A percentile compares a stretch with the other conserved stretches of the same genome.
Evolutionary conservation across 345 rosid species (phyloP).

Genomic region (Pistacia vera): DNA sequence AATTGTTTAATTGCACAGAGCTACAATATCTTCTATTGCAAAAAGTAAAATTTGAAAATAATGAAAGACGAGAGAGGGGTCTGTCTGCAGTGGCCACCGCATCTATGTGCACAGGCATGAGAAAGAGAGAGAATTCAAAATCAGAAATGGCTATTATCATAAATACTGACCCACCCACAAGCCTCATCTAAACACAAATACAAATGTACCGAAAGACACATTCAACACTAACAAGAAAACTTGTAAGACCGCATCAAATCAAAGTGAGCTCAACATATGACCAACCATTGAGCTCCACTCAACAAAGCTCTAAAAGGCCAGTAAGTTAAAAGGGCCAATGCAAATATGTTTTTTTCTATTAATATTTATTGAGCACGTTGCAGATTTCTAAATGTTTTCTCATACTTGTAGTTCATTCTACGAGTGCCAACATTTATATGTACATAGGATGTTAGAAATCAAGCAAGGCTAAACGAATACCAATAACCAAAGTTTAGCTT

Average conservation of each 20-base stretch:
- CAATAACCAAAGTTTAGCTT: neutral
- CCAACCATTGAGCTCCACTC: neutral
- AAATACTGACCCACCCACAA: neutral
- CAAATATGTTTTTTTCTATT: neutral
- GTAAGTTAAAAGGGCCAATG: neutral
- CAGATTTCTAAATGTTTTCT: neutral
- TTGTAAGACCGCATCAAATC: neutral
- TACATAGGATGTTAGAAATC: neutral
- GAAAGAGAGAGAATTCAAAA: conserved; percentile 3
- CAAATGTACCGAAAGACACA: neutral
- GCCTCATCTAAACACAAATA: conserved; percentile 1
- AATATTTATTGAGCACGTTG: neutral
- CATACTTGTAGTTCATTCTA: neutral
- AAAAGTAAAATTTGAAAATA: neutral
- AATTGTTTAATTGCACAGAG: neutral
- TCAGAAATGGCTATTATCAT: neutral
- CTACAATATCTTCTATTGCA: neutral
- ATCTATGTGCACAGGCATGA: neutral
- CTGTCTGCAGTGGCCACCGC: neutral
- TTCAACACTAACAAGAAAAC: conserved; percentile 9
- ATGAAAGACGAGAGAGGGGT: neutral
- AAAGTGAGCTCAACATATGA: neutral
- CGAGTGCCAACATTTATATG: neutral
- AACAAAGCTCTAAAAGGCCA: neutral
- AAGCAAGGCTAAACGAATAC: neutral